These are phyloP conservation scores for Epithele typhae DNA, from an alignment of 768 basidiomycete genomes.

Conservation along the genomic window DNA sequence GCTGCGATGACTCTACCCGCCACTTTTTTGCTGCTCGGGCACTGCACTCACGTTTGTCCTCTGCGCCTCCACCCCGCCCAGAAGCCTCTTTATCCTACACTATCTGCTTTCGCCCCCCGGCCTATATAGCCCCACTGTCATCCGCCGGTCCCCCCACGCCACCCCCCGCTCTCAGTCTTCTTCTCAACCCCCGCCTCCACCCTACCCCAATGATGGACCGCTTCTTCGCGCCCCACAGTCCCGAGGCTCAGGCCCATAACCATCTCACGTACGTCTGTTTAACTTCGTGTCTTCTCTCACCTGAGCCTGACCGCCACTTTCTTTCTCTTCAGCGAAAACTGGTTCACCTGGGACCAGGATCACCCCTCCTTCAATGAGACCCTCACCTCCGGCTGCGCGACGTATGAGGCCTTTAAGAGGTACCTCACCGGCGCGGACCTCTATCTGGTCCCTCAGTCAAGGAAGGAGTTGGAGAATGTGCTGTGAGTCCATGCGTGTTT, in stretches of 20 bases:
- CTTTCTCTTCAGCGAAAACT: slow-evolving; percentile 51
- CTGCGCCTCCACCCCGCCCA: too few relatives aligned
- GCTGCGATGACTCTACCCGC: slow-evolving; percentile 12
- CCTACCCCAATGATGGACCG: slow-evolving; percentile 47
- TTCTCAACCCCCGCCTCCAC: background rate
- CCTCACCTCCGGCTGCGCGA: slow-evolving; percentile 72
- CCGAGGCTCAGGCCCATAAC: slow-evolving; percentile 67
- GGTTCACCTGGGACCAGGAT: slow-evolving; percentile 65
- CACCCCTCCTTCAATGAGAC: slow-evolving; percentile 68
- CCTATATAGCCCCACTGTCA: background rate
- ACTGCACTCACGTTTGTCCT: slow-evolving; percentile 9
- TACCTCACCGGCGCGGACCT: slow-evolving; percentile 70
- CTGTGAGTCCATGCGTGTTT: slow-evolving; percentile 44
- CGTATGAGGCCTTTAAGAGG: slow-evolving; percentile 74
- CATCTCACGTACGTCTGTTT: slow-evolving; percentile 53
- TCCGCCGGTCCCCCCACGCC: background rate
- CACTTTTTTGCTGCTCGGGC: background rate
- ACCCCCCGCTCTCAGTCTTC: background rate
- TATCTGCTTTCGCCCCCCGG: too few relatives aligned
- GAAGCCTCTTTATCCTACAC: too few relatives aligned
- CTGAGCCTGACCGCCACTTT: background rate
- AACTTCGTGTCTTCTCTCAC: background rate
- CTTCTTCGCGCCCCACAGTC: slow-evolving; percentile 68
- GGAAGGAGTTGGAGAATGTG: slow-evolving; percentile 64
- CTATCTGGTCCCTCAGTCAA: slow-evolving; percentile 62